Base-by-base conservation (phyloP, 768 basidiomycete genomes). In the Calocybe cyanea region DNA sequence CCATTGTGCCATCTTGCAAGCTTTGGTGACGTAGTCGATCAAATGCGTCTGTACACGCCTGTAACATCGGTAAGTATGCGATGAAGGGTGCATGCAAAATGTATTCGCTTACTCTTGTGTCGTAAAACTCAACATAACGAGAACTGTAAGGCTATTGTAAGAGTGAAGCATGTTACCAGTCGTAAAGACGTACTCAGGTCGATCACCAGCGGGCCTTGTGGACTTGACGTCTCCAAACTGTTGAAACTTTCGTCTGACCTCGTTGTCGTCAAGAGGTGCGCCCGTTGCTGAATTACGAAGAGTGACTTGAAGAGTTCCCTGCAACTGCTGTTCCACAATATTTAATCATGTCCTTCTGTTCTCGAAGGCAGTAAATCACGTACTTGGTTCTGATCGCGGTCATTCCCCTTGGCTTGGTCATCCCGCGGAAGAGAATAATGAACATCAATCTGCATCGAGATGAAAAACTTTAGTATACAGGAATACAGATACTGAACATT, bases 401-500 rank as follows among this genome's bases (percentile, higher is more conserved):
- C 75, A 51, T 75, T 81, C 44, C 77, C 78, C 57, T 75, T 77
- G 55, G 72, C 65, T 51, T 87, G 81, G 45, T 96, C 90, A 55
- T 89, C 90, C 51, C 90, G 83, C 9, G 96, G 96, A 21, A 98
- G 70, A 20, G 92, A 95, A 70, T 93, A 99, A 63, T 99, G 96
- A 0, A 99, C 94, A 69, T 99, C 96, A 63, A 98, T 98, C 95
- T 96, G 59, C 7, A 34, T 43, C 24, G 41, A 55, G 45, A 38
- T 23, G 38, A 14, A 13, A 47, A 62, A 63, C n/a, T n/a, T 35
- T 57, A 61, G 59, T 58, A 51, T 44, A n/a, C 33, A 37, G 30
- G 38, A 39, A 51, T 41, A 44, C 14, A 42, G 10, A 14, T 4
- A 40, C 44, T 21, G n/a, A 38, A 37, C 37, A 38, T 5, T 45